Percentiles rank a stretch among this genome's conserved stretches.
phyloP scores from a whole-genome alignment of 495 filamentous ascomycete species.

The Aspergillus bridgeri region DNA sequence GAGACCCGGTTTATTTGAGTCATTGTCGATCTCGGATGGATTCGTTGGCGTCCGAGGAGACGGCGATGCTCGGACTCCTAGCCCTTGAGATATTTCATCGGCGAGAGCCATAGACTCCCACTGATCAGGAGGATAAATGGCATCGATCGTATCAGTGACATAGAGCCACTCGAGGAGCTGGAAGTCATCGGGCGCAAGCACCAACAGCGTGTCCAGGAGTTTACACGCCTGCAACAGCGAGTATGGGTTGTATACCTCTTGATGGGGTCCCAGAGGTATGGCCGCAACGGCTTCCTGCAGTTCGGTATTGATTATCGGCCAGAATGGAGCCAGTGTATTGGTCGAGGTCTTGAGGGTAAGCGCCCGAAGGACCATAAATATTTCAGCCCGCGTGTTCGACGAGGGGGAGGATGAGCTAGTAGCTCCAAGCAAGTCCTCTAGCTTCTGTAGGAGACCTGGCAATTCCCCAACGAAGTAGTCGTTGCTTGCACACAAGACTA shows the following conservation, averaged over 20 bases:
- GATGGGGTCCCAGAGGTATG: constrained; percentile 63
- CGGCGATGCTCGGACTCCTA: constrained; percentile 51
- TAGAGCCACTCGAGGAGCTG: constrained; percentile 96
- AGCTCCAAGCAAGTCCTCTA: constrained; percentile 83
- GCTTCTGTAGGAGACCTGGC: constrained; percentile 68
- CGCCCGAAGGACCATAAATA: constrained; percentile 84
- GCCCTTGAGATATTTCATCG: constrained; percentile 79
- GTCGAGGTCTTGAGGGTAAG: constrained; percentile 71
- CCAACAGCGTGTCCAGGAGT: constrained; percentile 78
- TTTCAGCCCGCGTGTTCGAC: constrained; percentile 79
- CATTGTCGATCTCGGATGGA: constrained; percentile 31
- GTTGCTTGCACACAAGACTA: constrained; percentile 67
- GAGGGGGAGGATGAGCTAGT: constrained; percentile 88
- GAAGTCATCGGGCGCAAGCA: constrained; percentile 90
- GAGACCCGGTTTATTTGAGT: constrained; percentile 39
- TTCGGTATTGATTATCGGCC: constrained; percentile 87
- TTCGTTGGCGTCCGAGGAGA: constrained; percentile 33
- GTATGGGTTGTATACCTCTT: constrained; percentile 71
- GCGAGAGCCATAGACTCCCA: constrained; percentile 74
- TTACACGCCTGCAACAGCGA: constrained; percentile 88
- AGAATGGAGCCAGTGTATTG: constrained; percentile 74
- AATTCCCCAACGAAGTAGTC: constrained; percentile 81
- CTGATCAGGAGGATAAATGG: constrained; percentile 77
- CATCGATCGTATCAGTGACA: constrained; percentile 93
- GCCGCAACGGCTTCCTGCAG: constrained; percentile 79